Evolutionary conservation across 1,284 basidiomycete genomes (phyloP), one percentile per base, ranked within the genome.

Genomic region (Wallemia mellicola): DNA sequence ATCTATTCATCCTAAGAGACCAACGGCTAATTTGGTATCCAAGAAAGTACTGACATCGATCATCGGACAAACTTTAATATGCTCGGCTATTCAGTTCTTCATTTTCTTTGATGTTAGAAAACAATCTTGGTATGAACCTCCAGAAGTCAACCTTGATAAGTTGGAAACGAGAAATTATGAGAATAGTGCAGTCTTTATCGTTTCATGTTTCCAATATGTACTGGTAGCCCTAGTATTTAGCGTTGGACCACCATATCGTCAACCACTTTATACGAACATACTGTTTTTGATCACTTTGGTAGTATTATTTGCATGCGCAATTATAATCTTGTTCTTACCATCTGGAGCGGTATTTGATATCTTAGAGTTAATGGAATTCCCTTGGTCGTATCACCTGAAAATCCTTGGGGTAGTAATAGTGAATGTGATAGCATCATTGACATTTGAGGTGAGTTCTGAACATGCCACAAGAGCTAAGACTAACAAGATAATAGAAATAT

Each of bases 161-260:
- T 76, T 98, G 60, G 79, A 91, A 64, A 82, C 86, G n/a, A 78
- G 74, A 60, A 98, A 94, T 68, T 91, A 79, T 64, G 94, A 98
- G 70, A 98, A 99, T 70, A 83, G 92, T 7, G 79, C 79, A 7
- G 71, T 99, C 60, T 99, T 98, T 73, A 72, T 96, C 64, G 76
- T 96, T 58, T 95, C 91, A 1, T 92, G 86, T 63, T 98, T 96
- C 79, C 94, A 98, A 72, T 99, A 99, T 71, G 86, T 98, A 64
- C 75, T 96, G 48, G 86, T 95, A 7, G 92, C 91, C 14, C 89
- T 82, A 0, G 86, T 96, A 0, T 99, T 98, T 73, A 91, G 85
- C 68, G 95, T 96, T 64, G 94, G 94, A 0, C 89, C 91, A 14
- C 94, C 94, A 1, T 98, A 92, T 71, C 79, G 94, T 59, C 83